Base-by-base conservation (phyloP, 768 basidiomycete genomes). In the Collybia sp. region DNA sequence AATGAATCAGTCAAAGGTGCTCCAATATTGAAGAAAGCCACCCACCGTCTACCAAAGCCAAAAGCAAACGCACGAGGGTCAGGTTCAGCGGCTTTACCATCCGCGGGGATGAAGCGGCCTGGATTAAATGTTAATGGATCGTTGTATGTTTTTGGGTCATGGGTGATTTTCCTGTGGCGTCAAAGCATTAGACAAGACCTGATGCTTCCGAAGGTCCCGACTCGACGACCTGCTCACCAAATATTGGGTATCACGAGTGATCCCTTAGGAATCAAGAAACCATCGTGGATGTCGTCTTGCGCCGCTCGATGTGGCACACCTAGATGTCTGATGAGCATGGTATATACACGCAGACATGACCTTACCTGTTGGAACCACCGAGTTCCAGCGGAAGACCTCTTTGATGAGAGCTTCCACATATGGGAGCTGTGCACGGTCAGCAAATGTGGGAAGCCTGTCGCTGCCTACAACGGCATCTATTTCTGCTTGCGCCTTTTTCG, bases 111-210 rank as follows among this genome's bases (percentile, higher is more conserved):
- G 42, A 62, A 68, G 6, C 67, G 60, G 12, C 66, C 64, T 1
- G 67, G 67, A 38, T 60, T 57, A 53, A 68, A 69, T 3, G 25
- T 30, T 16, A 58, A 50, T 4, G 70, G 70, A 39, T 68, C 50
- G 2, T 53, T 43, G 44, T 66, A 71, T 6, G 52, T 46, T 10
- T 38, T 33, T 6, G 63, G 58, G 48, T 71, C 65, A 40, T 59
- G 64, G 25, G 62, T 44, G 19, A 70, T 65, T 39, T 50, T 52
- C 64, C 63, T 62, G 43, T 13, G 0, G 15, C 13, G 17, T 12
- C 9, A 12, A 3, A n/a, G 35, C n/a, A 18, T 37, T 6, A 37
- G 35, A 37, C 6, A 18, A 37, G 33, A 15, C 8, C 25, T 4
- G 12, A 30, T 25, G 12, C 15, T 31, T 12, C 1, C 2, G 15